Base-by-base conservation (phyloP, 305 asterid genomes). In the Fraxinus dipetala region DNA sequence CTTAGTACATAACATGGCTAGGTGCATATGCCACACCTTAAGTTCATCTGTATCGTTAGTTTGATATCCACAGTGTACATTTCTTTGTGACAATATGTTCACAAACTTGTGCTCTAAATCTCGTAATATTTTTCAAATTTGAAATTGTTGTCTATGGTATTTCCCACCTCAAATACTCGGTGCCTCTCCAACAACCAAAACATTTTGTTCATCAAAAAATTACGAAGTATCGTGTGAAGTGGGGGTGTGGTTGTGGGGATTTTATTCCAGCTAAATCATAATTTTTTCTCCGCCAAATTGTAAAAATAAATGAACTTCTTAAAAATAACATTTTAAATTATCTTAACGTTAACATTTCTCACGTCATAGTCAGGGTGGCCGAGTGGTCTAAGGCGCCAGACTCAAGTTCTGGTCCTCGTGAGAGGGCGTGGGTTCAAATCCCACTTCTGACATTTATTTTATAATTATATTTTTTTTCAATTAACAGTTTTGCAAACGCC, bases 301-400 rank as follows among this genome's bases (percentile, higher is more conserved):
- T 54, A 54, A 54, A n/a, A n/a, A n/a, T n/a, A 54, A n/a, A 54
- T n/a, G 10, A 51, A 51, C 59, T 43, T 43, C 1, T 3, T 13
- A 45, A 48, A 48, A 48, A 2, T 0, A 48, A 14, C 6, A 14
- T 48, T 14, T 4, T 14, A 48, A 9, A 48, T 11, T 3, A 14
- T 0, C 0, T 13, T 45, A 10, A 40, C 51, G 3, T 10, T 14
- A 0, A 48, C 2, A 3, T 0, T 0, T 0, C 5, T 0, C 7
- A 3, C 7, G 59, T 48, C 7, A 14, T 1, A 0, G 18, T 45
- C 59, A 48, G 54, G 54, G 54, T 91, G 94, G 94, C 93, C 92
- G 91, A 91, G 94, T 89, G 93, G 93, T 91, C 94, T 88, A 91
- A 91, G 94, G 91, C 93, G 94, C 93, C 93, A 89, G 94, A 88